Evolutionary conservation across 257 asterid genomes (phyloP).

Genomic region (Eustoma russellianum): DNA sequence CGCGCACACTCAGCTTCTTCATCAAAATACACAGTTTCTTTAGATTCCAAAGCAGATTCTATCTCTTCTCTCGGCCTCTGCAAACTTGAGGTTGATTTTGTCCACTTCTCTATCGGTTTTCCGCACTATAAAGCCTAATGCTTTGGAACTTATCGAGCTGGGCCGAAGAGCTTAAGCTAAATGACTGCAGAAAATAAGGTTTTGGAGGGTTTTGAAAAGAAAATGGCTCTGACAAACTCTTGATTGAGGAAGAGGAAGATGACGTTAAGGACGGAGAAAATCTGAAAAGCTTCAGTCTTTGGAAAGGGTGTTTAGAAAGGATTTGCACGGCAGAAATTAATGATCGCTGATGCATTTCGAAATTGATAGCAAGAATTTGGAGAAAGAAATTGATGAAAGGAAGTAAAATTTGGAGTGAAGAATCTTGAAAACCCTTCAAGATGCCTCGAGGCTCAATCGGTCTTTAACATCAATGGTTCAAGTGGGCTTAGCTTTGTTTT

Average conservation of each 20-base stretch:
- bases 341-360: slow-evolving; percentile 52
- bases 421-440: slow-evolving; percentile 2
- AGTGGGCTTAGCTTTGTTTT: background rate
- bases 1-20: slow-evolving; percentile 99
- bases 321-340: slow-evolving; percentile 26
- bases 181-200: slow-evolving; percentile 14
- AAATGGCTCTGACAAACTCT: slow-evolving; percentile 4
- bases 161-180: slow-evolving; percentile 18
- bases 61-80: slow-evolving; percentile 99
- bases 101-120: slow-evolving; percentile 65
- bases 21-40: slow-evolving; percentile 84
- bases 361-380: slow-evolving; percentile 1
- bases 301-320: slow-evolving; percentile 23
- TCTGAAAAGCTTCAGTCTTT: slow-evolving; percentile 20
- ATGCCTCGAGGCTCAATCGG: background rate
- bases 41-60: slow-evolving; percentile 89
- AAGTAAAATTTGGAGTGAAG: background rate
- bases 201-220: slow-evolving; percentile 11
- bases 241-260: slow-evolving; percentile 14
- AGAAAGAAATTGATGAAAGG: background rate
- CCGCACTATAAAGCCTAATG: slow-evolving; percentile 44
- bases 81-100: slow-evolving; percentile 73
- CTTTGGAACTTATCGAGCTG: slow-evolving; percentile 18
- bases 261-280: slow-evolving; percentile 20
- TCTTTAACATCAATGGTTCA: background rate